A percentile compares a stretch with the other conserved stretches of the same genome.
phyloP scores from a whole-genome alignment of 2,329 filamentous ascomycete species.

The Aspergillus felis region DNA sequence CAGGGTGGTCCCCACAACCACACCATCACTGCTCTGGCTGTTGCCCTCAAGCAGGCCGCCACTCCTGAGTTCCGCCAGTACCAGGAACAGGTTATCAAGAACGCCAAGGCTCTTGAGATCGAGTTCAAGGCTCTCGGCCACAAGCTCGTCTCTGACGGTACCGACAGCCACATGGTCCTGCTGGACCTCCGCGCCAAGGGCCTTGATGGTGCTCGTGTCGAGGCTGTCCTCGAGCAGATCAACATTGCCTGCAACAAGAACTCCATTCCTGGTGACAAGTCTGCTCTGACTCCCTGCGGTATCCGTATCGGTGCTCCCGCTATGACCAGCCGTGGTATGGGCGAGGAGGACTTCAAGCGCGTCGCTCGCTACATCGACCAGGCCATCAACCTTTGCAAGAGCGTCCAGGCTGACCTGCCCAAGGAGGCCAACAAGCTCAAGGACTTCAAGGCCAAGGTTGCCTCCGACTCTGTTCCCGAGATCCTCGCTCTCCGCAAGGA shows the following conservation, averaged over 20 bases:
- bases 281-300: conserved; percentile 87
- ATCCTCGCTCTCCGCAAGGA: conserved; percentile 85
- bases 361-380: conserved; percentile 87
- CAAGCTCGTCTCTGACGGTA: conserved; percentile 87
- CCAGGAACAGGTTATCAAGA: conserved; percentile 83
- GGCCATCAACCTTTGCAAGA: conserved; percentile 83
- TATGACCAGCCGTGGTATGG: conserved; percentile 95
- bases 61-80: conserved; percentile 87
- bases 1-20: conserved; percentile 98
- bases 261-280: conserved; percentile 95
- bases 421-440: conserved; percentile 99
- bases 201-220: conserved; percentile 87
- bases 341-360: conserved; percentile 84
- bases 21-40: conserved; percentile 92
- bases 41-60: conserved; percentile 91
- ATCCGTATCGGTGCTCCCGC: conserved; percentile 95
- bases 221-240: conserved; percentile 94
- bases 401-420: conserved; percentile 76
- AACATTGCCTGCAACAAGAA: conserved; percentile 99
- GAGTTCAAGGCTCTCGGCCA: conserved; percentile 70
- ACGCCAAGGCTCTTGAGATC: conserved; percentile 80
- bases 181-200: conserved; percentile 84
- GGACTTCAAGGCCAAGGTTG: conserved; percentile 96
- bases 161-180: conserved; percentile 94
- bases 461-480: conserved; percentile 70